Evolutionary conservation across 2,329 filamentous ascomycete genomes (phyloP).

Genomic region (Herpomyces periplanetae): DNA sequence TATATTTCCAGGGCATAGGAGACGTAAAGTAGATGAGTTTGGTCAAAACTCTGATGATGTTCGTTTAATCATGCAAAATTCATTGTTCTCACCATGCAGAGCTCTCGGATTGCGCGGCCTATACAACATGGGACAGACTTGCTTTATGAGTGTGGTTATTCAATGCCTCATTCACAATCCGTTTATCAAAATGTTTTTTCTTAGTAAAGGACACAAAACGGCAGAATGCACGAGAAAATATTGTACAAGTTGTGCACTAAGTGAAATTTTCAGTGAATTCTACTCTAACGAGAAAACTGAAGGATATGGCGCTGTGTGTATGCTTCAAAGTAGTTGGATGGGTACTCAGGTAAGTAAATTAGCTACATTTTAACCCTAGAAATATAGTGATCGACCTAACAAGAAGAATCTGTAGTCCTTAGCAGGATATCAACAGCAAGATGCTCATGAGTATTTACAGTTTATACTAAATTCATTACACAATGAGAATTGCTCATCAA

Average conservation of each 20-base stretch:
- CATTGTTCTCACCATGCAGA: conserved; percentile 36
- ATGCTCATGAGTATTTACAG: conserved; percentile 87
- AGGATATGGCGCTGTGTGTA: conserved; percentile 57
- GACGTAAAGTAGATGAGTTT: conserved; percentile 33
- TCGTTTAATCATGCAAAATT: conserved; percentile 35
- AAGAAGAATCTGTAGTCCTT: conserved; percentile 12
- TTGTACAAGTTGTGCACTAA: conserved; percentile 19
- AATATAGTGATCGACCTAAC: conserved; percentile 14
- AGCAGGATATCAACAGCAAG: conserved; percentile 73
- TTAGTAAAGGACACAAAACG: conserved; percentile 52
- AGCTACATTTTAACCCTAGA: background rate
- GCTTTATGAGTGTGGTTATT: conserved; percentile 84
- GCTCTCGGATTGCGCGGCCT: conserved; percentile 62
- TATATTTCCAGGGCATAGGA: conserved; percentile 15
- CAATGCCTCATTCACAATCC: conserved; percentile 83
- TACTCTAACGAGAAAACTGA: conserved; percentile 37
- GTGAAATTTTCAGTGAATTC: conserved; percentile 21
- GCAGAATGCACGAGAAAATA: conserved; percentile 21
- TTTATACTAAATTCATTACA: conserved; percentile 76
- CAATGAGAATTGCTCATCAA: conserved; percentile 27
- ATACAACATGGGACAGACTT: conserved; percentile 92
- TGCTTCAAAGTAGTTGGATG: conserved; percentile 64
- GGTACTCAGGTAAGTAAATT: conserved; percentile 21
- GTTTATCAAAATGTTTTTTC: conserved; percentile 56
- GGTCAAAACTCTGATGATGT: conserved; percentile 22